phyloP scores from a whole-genome alignment of 768 basidiomycete genomes.

The Pisolithus marmoratus region DNA sequence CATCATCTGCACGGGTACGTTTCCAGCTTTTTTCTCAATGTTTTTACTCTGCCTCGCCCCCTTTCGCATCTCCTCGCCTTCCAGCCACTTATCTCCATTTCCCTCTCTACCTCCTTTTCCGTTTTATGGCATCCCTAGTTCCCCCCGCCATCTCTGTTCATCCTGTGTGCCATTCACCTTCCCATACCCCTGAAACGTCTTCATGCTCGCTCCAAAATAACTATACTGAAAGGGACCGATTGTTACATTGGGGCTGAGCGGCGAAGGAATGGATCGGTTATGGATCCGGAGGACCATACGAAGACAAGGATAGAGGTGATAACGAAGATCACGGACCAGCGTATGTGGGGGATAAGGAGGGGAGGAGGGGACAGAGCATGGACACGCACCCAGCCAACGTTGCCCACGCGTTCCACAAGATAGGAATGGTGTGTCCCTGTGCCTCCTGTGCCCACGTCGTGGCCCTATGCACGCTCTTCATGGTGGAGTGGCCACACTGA shows the following conservation, averaged over 20 bases:
- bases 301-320: slow-evolving; percentile 57
- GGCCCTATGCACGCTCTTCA: slow-evolving; percentile 68
- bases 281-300: slow-evolving; percentile 59
- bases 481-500: no score
- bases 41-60: no score
- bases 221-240: slow-evolving; percentile 46
- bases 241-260: slow-evolving; percentile 34
- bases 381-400: no score
- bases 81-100: no score
- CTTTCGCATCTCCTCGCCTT: no score
- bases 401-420: slow-evolving; percentile 67
- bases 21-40: no score
- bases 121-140: no score
- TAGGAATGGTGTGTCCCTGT: slow-evolving; percentile 38
- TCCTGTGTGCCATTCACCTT: neutral
- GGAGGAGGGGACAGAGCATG: neutral
- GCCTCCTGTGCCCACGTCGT: slow-evolving; percentile 75
- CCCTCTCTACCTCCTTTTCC: no score
- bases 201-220: slow-evolving; percentile 56
- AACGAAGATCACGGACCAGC: slow-evolving; percentile 65
- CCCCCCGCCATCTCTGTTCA: no score
- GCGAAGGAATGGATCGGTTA: slow-evolving; percentile 33
- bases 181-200: slow-evolving; percentile 53
- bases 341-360: neutral
- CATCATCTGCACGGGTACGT: no score